These are phyloP conservation scores for Trypanosoma brucei DNA, from an alignment of 208 protist genomes.

Conservation along the genomic window DNA sequence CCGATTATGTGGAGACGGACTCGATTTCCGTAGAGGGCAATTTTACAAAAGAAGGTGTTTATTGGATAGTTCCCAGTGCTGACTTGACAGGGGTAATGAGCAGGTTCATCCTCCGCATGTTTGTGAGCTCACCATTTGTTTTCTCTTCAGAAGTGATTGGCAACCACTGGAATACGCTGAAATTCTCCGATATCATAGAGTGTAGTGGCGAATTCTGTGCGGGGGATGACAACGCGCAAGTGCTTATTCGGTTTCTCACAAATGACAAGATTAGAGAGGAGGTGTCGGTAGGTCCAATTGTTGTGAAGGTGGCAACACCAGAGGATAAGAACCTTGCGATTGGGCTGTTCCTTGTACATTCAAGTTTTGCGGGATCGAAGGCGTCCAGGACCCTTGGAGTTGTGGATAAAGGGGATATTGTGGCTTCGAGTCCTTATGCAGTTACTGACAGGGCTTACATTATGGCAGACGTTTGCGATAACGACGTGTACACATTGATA, in stretches of 20 bases:
- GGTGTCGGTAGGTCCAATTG: slow-evolving; percentile 1
- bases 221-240: slow-evolving; percentile 63
- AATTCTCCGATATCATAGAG: slow-evolving; percentile 21
- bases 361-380: slow-evolving; percentile 19
- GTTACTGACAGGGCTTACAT: slow-evolving; percentile 42
- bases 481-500: slow-evolving; percentile 49
- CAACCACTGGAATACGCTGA: slow-evolving; percentile 50
- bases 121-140: slow-evolving; percentile 39
- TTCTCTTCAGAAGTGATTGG: slow-evolving; percentile 42
- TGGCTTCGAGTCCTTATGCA: slow-evolving; percentile 37
- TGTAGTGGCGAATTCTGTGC: slow-evolving; percentile 43
- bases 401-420: slow-evolving; percentile 22
- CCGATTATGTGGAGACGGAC: slow-evolving; percentile 40
- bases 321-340: slow-evolving; percentile 14
- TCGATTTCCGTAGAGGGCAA: slow-evolving; percentile 60
- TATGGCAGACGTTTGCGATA: slow-evolving; percentile 18
- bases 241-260: slow-evolving; percentile 27
- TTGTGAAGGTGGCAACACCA: slow-evolving; percentile 20
- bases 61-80: slow-evolving; percentile 82
- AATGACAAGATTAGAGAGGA: slow-evolving; percentile 5
- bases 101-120: slow-evolving; percentile 56
- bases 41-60: slow-evolving; percentile 46
- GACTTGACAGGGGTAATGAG: slow-evolving; percentile 38
- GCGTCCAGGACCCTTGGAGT: slow-evolving; percentile 30
- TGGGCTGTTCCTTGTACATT: slow-evolving; percentile 23